Evolutionary conservation across 2,329 filamentous ascomycete genomes (phyloP), one percentile per base, ranked within the genome.

Genomic region (Hymenoscyphus infarciens): DNA sequence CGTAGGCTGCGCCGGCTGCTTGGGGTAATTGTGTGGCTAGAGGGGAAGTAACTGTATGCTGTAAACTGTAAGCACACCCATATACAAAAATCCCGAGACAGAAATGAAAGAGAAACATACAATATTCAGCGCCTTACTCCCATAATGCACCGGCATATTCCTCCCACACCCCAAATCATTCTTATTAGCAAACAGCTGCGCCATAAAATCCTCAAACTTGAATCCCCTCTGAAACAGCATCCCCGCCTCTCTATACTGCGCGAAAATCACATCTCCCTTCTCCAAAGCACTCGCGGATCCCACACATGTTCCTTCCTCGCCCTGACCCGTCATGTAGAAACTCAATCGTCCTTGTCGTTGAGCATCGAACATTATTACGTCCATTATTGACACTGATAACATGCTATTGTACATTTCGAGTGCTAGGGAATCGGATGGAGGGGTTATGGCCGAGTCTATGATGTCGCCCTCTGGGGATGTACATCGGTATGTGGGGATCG

Each of bases 121-220:
- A 72, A 97, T 92, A 70, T 97, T 92, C 62, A 96, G 80, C 67
- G 91, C 87, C 62, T 82, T 85, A 75, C 89, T 92, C 56, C 93
- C 93, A 72, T 98, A 99, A 77, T 99, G 95, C 15, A 98, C 91
- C 0, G 95, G 95, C 95, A 99, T 99, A 72, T 97, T 98, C 66
- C 94, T 86, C 1, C 93, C 95, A 64, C 82, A 84, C 1, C 94
- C 93, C 0, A 82, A 76, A 70, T 99, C 95, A 66, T 91, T 85
- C 61, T 80, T 83, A 73, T 97, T 98, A 22, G 93, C 87, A 77
- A 98, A 97, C 8, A 99, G 79, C 75, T 99, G 95, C 70, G 86
- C 89, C 95, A 99, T 98, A 73, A 98, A 98, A 64, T 98, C 87
- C 56, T 87, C 86, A 55, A 96, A 81, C 0, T 86, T 90, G 74